Percentiles rank a stretch among this genome's conserved stretches.
These are phyloP conservation scores for Saccharomycopsis olivae DNA, from an alignment of 805 yeast species.

Conservation along the genomic window DNA sequence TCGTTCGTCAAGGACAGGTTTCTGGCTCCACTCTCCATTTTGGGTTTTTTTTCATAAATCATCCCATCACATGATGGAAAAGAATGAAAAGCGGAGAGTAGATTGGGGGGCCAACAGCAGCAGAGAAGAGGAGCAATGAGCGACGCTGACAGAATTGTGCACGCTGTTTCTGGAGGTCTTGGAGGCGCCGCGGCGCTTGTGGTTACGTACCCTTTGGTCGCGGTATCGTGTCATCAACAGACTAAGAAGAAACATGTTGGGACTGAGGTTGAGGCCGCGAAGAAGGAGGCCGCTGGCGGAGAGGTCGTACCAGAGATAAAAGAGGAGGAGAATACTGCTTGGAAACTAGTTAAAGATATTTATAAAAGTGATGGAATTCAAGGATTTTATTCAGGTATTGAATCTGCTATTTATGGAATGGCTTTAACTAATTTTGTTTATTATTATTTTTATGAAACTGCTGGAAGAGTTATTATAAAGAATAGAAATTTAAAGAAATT, in stretches of 20 bases:
- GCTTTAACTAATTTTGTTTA: conserved; percentile 79
- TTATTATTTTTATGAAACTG: conserved; percentile 80
- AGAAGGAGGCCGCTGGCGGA: not conserved
- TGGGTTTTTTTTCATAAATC: too few relatives aligned
- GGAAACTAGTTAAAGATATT: conserved; percentile 33
- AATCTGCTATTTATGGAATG: conserved; percentile 79
- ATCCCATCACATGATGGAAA: too few relatives aligned
- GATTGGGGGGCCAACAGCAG: too few relatives aligned
- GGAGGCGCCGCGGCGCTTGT: conserved; percentile 86
- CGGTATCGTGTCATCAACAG: conserved; percentile 82
- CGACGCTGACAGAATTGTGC: conserved; percentile 57
- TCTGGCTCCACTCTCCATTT: too few relatives aligned
- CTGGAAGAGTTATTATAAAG: conserved; percentile 35
- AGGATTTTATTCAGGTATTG: conserved; percentile 78
- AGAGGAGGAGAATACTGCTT: conserved; percentile 12
- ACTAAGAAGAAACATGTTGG: conserved; percentile 31
- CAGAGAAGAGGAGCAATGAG: too few relatives aligned
- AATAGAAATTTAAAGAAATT: conserved; percentile 22
- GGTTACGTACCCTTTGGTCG: conserved; percentile 82
- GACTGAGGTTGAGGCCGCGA: conserved; percentile 19
- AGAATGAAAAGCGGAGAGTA: too few relatives aligned
- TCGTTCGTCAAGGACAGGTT: too few relatives aligned
- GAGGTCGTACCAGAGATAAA: too few relatives aligned
- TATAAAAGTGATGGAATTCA: conserved; percentile 37
- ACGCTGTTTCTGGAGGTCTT: conserved; percentile 90